Evolutionary conservation across 2,329 filamentous ascomycete species (phyloP), one percentile per base, ranked within the genome.

Genomic region (Blumeriella jaapii): DNA sequence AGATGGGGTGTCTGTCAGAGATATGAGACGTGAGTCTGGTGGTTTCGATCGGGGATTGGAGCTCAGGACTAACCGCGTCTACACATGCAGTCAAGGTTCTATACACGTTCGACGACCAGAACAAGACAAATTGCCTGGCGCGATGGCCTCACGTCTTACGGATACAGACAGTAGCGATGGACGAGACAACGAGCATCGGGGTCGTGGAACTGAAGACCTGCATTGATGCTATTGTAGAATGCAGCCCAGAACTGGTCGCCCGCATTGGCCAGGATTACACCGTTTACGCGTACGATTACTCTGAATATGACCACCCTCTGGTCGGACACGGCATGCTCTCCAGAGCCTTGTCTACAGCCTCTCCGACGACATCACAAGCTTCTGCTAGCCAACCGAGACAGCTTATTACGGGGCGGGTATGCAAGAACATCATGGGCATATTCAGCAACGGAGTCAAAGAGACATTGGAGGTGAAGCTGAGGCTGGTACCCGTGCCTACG

Each of bases 261-360:
- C 66, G 80, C 65, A 56, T 79, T 41, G 68, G 80, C 61, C 62
- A 62, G 73, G 59, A 98, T 61, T 98, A 91, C 61, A 91, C 86
- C n/a, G 78, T 98, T 38, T 98, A 98, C 60, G 86, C 89, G 18
- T 84, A 85, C 63, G 91, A 98, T 59, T 96, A 89, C 59, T 95
- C 91, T 9, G 91, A 98, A 61, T 82, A 83, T 45, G 87, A 95
- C 54, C 84, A 79, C 12, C 91, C 93, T 34, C 69, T 96, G 37
- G 89, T 95, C 15, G 91, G 91, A 14, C 89, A 98, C 59, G 91
- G 93, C 34, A 84, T 96, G 77, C 67, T 98, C 13, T 96, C 91
- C 23, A 81, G 82, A 71, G 75, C 79, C 14, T 67, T 96, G 29
- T 69, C 71, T 31, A 44, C 55, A 36, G 60, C 70, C 34, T 71